Evolutionary conservation across 805 yeast genomes (phyloP).

Genomic region (Hanseniaspora valbyensis): DNA sequence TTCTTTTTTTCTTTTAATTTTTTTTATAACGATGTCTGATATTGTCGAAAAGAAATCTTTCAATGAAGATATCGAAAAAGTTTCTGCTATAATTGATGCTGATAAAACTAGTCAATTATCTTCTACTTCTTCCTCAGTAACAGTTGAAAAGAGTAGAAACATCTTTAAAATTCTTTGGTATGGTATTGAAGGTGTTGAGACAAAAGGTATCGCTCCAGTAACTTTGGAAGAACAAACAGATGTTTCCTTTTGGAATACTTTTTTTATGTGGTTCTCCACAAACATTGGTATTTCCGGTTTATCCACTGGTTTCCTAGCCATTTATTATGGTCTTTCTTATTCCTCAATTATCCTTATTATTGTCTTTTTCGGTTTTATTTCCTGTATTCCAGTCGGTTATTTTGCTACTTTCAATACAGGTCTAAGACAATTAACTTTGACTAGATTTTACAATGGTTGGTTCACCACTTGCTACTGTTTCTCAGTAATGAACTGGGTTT

Average conservation of each 20-base stretch:
- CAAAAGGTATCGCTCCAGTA: slow-evolving; percentile 32
- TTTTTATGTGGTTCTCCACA: slow-evolving; percentile 86
- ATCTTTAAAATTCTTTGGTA: slow-evolving; percentile 11
- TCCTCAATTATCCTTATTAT: slow-evolving; percentile 59
- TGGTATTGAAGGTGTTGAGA: slow-evolving; percentile 16
- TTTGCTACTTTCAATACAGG: slow-evolving; percentile 83
- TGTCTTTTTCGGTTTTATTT: slow-evolving; percentile 63
- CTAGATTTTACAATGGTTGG: slow-evolving; percentile 70
- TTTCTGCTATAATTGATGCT: not conserved
- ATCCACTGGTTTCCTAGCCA: slow-evolving; percentile 59
- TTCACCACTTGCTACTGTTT: slow-evolving; percentile 56
- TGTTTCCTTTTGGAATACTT: slow-evolving; percentile 27
- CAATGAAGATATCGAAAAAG: slow-evolving; percentile 12
- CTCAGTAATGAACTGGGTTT: slow-evolving; percentile 64
- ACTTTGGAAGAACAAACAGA: slow-evolving; percentile 49
- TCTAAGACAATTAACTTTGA: slow-evolving; percentile 74
- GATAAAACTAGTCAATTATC: not conserved
- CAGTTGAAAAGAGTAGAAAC: not conserved
- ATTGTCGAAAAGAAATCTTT: slow-evolving; percentile 1
- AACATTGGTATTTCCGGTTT: slow-evolving; percentile 82
- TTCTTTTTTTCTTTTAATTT: too few species aligned
- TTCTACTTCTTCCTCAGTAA: not conserved
- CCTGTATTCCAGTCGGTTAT: slow-evolving; percentile 69
- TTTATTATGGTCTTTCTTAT: slow-evolving; percentile 57
- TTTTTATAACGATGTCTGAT: slow-evolving; percentile 14